Base-by-base conservation (phyloP, 257 asterid genomes). In the Cinchona pubescens region DNA sequence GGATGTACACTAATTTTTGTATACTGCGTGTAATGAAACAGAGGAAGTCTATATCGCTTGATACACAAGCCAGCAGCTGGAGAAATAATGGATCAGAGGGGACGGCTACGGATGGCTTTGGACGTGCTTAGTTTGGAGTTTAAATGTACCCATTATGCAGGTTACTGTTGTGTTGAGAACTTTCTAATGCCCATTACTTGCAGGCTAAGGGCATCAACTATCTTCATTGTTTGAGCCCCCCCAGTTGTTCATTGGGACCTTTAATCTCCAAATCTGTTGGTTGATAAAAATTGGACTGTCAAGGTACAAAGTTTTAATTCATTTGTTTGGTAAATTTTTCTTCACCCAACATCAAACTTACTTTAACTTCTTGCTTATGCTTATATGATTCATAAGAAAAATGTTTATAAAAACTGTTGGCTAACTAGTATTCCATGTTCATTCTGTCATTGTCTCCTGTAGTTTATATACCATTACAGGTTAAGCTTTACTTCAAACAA, bases 211-310 rank as follows among this genome's bases (percentile, higher is more conserved):
- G 95, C 73, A 86, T 93, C 79, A 93, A 93, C 82, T 93, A 93
- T 86, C 97, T 93, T 71, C 98, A 93, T 78, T 88, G 89, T 65
- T 92, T 88, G 60, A 88, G 67, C 16, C 97, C 98, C 1, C 97
- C 98, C 34, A n/a, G 67, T 93, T 30, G 98, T 93, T 65, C 98
- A 93, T 73, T 90, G 98, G 96, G 98, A 93, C 82, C 91, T 93
- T 27, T 91, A 93, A 80, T 89, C 98, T 53, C 98, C 98, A 32
- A 91, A 93, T 85, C 87, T 93, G 77, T 84, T 93, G 86, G 98
- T 93, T 74, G 98, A 93, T 80, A 90, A 82, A 86, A 93, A 93
- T 76, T 93, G 96, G 94, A 91, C 91, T 14, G 96, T 93, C 40
- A 93, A 93, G 96, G 97, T 90, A 87, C 61, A 43, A n/a, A 55